These are phyloP conservation scores for Eustoma russellianum DNA, from an alignment of 257 asterid species.

Conservation along the genomic window DNA sequence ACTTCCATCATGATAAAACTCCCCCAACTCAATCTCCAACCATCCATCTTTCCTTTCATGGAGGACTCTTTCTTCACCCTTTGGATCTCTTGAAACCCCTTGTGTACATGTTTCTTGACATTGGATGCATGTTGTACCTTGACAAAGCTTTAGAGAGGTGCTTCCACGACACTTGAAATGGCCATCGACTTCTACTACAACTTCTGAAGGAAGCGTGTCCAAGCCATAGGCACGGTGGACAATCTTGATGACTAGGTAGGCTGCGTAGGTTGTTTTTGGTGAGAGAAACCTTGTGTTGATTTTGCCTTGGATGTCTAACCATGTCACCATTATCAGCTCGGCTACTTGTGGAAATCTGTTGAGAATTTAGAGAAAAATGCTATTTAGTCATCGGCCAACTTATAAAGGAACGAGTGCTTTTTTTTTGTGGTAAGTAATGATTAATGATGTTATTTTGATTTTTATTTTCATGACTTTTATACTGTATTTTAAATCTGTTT, in stretches of 20 bases:
- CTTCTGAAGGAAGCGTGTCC: slow-evolving; percentile 33
- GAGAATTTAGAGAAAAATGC: too few relatives aligned
- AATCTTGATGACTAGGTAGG: too few relatives aligned
- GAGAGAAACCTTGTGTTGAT: slow-evolving; percentile 21
- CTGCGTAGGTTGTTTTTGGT: too few relatives aligned
- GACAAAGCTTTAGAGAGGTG: slow-evolving; percentile 7
- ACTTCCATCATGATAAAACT: too few relatives aligned
- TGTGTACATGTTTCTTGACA: not conserved
- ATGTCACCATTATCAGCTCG: slow-evolving; percentile 35
- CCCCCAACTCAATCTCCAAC: slow-evolving; percentile 74
- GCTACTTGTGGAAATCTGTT: slow-evolving; percentile 26
- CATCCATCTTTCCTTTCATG: slow-evolving; percentile 51
- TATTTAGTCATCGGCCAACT: too few relatives aligned
- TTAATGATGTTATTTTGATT: too few relatives aligned
- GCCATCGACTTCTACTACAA: slow-evolving; percentile 30
- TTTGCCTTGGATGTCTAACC: too few relatives aligned
- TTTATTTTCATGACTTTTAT: too few relatives aligned
- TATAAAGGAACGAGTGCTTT: too few relatives aligned
- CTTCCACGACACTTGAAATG: slow-evolving; percentile 12
- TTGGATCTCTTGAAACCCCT: slow-evolving; percentile 5
- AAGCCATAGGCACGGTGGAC: slow-evolving; percentile 55
- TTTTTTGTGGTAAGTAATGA: too few relatives aligned
- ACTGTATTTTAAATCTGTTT: too few relatives aligned
- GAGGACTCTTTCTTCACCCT: slow-evolving; percentile 11
- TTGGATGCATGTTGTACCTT: slow-evolving; percentile 1